Evolutionary conservation across 805 yeast genomes (phyloP).

Genomic region (Hanseniaspora pseudoguilliermondii): DNA sequence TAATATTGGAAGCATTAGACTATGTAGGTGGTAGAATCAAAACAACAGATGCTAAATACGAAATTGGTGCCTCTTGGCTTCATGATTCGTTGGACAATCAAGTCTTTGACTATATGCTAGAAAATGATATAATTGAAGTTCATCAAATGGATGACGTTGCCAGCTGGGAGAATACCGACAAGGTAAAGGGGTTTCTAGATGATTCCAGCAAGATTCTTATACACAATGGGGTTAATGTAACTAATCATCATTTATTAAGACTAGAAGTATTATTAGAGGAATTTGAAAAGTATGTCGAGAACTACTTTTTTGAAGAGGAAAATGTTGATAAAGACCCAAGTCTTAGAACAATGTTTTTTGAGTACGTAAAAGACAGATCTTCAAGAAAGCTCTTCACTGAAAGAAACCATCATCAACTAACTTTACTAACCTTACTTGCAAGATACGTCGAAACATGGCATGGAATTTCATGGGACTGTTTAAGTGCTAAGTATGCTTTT

Average conservation of each 20-base stretch:
- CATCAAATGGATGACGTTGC: not conserved
- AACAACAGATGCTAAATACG: slow-evolving; percentile 34
- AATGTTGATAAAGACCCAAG: slow-evolving; percentile 38
- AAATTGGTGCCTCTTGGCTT: slow-evolving; percentile 84
- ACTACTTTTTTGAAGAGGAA: slow-evolving; percentile 35
- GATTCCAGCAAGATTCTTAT: slow-evolving; percentile 11
- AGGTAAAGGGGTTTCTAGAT: slow-evolving; percentile 11
- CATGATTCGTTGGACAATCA: slow-evolving; percentile 65
- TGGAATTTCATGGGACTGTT: slow-evolving; percentile 53
- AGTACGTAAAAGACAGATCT: slow-evolving; percentile 34
- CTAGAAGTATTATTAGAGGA: slow-evolving; percentile 42
- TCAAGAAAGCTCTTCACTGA: slow-evolving; percentile 35
- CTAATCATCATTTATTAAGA: slow-evolving; percentile 22
- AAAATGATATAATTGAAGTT: slow-evolving; percentile 18
- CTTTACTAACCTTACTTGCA: slow-evolving; percentile 38
- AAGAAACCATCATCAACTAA: slow-evolving; percentile 36
- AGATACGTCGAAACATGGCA: slow-evolving; percentile 66
- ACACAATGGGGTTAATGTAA: slow-evolving; percentile 18
- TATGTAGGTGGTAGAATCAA: slow-evolving; percentile 53
- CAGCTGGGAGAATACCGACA: not conserved
- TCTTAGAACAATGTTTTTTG: slow-evolving; percentile 38
- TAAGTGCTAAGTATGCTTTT: slow-evolving; percentile 58
- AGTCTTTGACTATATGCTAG: slow-evolving; percentile 3
- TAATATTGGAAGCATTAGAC: slow-evolving; percentile 51
- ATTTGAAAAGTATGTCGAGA: slow-evolving; percentile 44